phyloP scores from a whole-genome alignment of 1,284 basidiomycete species.

The Lignosus rhinocerotis region DNA sequence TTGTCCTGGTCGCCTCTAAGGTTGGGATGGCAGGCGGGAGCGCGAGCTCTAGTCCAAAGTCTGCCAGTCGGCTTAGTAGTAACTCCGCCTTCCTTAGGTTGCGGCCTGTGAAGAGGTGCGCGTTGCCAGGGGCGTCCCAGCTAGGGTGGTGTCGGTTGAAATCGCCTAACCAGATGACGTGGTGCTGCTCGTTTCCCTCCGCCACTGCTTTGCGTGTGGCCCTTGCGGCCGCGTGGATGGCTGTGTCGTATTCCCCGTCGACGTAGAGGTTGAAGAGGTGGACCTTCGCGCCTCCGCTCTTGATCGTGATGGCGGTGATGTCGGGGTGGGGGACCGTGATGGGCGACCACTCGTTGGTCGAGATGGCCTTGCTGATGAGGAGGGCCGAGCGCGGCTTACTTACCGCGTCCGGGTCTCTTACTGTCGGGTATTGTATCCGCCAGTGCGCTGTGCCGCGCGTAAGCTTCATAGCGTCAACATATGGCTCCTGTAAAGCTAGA shows the following conservation, averaged over 20 bases:
- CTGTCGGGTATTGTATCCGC: constrained; percentile 32
- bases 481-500: constrained; percentile 37
- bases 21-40: constrained; percentile 35
- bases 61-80: no score
- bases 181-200: neutral
- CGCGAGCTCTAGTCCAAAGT: constrained; percentile 26
- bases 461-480: constrained; percentile 22
- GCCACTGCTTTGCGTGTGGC: neutral
- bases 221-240: constrained; percentile 19
- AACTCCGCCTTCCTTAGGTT: constrained; percentile 22
- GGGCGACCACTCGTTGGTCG: constrained; percentile 28
- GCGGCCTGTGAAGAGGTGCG: constrained; percentile 35
- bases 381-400: constrained; percentile 27
- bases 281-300: constrained; percentile 7
- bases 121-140: constrained; percentile 44
- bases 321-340: constrained; percentile 19
- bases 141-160: constrained; percentile 40
- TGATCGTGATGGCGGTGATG: constrained; percentile 24
- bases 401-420: constrained; percentile 7
- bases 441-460: constrained; percentile 25
- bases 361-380: constrained; percentile 30
- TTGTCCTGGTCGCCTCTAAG: constrained; percentile 24
- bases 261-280: constrained; percentile 41
- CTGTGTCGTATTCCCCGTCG: constrained; percentile 26
- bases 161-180: constrained; percentile 31